Conservation (phyloP, 192 early-diverging fungal species). For the Jimgerdemannia lactiflua region DNA sequence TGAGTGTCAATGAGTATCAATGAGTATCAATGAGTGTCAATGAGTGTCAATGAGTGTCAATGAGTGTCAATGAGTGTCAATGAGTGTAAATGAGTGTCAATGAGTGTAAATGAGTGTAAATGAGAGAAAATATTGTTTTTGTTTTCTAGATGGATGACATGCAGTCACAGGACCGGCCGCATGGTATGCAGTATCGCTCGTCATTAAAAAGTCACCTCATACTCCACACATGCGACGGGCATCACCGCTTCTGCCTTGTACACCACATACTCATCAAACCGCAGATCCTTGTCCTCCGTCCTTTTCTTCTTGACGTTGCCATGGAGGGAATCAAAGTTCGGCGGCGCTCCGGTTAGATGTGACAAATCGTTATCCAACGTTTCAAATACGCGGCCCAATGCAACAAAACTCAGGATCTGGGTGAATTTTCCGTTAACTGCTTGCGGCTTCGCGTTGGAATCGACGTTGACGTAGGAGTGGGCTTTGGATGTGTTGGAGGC, state of each 20-base stretch:
- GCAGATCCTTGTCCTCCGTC: background rate
- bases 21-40: no score
- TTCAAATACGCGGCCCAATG: slow-evolving; percentile 15
- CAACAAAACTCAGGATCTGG: slow-evolving; percentile 19
- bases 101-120: no score
- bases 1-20: no score
- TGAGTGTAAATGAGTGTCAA: no score
- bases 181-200: no score
- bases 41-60: no score
- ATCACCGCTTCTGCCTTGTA: slow-evolving; percentile 20
- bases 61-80: no score
- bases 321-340: slow-evolving; percentile 19
- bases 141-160: no score
- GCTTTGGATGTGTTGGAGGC: slow-evolving; percentile 25
- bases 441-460: background rate
- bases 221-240: slow-evolving; percentile 15
- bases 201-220: slow-evolving; percentile 1
- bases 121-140: no score
- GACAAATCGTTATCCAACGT: slow-evolving; percentile 15
- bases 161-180: no score
- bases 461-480: slow-evolving; percentile 16
- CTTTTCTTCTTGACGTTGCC: slow-evolving; percentile 3
- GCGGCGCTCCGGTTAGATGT: slow-evolving; percentile 10
- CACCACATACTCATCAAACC: slow-evolving; percentile 24
- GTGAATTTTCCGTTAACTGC: slow-evolving; percentile 6